Evolutionary conservation across 305 asterid species (phyloP).

Genomic region (Salvia sclarea): DNA sequence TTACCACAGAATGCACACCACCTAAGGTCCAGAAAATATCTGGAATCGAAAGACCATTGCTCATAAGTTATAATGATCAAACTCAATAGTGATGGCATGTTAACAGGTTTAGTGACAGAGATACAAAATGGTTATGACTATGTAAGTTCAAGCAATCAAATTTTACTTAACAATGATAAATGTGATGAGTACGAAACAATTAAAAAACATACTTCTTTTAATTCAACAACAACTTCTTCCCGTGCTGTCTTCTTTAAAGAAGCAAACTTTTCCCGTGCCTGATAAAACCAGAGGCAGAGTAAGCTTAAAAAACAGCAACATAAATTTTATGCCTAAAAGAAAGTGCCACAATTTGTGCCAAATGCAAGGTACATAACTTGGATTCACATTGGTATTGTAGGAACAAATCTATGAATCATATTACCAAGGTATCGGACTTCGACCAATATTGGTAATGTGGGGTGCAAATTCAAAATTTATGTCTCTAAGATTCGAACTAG

Average conservation of each 20-base stretch:
- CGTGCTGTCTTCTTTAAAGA: conserved; percentile 86
- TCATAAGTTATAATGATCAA: conserved; percentile 6
- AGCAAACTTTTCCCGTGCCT: conserved; percentile 91
- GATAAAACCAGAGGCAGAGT: conserved; percentile 35
- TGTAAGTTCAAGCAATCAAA: conserved; percentile 15
- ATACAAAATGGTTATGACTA: conserved; percentile 1
- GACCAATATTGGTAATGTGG: neutral
- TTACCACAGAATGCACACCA: conserved; percentile 9
- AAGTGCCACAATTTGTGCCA: neutral
- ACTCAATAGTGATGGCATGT: conserved; percentile 11
- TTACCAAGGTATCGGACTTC: neutral
- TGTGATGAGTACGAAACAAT: conserved; percentile 5
- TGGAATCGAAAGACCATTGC: conserved; percentile 9
- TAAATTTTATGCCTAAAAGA: conserved; percentile 11
- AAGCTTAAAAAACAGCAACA: conserved; percentile 2
- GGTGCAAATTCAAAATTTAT: neutral
- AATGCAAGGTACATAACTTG: conserved; percentile 7
- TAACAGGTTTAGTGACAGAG: conserved; percentile 1
- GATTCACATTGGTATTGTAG: neutral
- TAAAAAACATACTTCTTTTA: conserved; percentile 70
- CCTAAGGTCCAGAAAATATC: conserved; percentile 23
- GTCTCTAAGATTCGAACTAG: neutral
- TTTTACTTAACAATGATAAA: conserved; percentile 11
- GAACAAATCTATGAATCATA: neutral
- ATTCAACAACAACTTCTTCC: conserved; percentile 87